These are phyloP conservation scores for Zygosaccharomyces bisporus DNA, from an alignment of 805 yeast genomes.

Conservation along the genomic window DNA sequence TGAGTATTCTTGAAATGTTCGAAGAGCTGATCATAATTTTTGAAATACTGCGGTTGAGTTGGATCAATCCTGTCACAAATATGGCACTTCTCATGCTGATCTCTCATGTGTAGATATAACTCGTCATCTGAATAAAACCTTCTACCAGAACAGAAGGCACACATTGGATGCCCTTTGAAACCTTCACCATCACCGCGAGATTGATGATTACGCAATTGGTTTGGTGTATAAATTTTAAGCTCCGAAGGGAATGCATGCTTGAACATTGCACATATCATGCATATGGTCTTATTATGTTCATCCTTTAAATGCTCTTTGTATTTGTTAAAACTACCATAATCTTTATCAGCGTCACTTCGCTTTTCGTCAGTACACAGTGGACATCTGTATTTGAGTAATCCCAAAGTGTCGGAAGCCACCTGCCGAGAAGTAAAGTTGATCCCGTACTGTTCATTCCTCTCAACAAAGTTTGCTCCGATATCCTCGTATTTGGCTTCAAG, in stretches of 20 bases:
- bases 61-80: constrained; percentile 74
- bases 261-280: constrained; percentile 73
- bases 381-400: constrained; percentile 55
- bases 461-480: constrained; percentile 35
- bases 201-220: constrained; percentile 67
- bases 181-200: constrained; percentile 71
- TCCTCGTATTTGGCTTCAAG: constrained; percentile 39
- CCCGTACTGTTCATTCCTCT: constrained; percentile 45
- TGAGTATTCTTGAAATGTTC: constrained; percentile 73
- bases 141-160: constrained; percentile 70
- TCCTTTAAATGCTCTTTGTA: constrained; percentile 61
- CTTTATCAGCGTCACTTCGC: constrained; percentile 23
- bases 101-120: constrained; percentile 73
- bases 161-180: constrained; percentile 83
- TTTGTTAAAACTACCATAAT: constrained; percentile 49
- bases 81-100: constrained; percentile 82
- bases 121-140: constrained; percentile 89
- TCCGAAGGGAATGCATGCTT: constrained; percentile 78
- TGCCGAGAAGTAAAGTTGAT: constrained; percentile 55
- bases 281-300: constrained; percentile 61
- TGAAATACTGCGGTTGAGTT: constrained; percentile 66
- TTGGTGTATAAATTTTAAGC: constrained; percentile 54
- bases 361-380: constrained; percentile 39
- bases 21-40: constrained; percentile 68
- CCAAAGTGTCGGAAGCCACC: constrained; percentile 48